These are phyloP conservation scores for Colletotrichum cuscutae DNA, from an alignment of 2,329 filamentous ascomycete species.

Conservation along the genomic window DNA sequence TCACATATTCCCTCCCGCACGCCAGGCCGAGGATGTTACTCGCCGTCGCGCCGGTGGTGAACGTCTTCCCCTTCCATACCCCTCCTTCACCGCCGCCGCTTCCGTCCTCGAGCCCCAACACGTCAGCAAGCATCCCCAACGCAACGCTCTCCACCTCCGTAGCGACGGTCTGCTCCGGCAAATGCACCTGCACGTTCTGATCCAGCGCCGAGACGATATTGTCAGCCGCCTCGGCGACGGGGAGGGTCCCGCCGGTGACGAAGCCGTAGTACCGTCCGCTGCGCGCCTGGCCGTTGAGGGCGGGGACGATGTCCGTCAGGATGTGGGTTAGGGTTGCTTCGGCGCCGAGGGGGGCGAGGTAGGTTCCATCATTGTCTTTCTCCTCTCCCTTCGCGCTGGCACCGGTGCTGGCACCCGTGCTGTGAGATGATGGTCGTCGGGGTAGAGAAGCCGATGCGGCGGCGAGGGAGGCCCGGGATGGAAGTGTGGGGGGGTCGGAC, in stretches of 20 bases:
- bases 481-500: constrained; percentile 49
- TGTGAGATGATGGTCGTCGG: constrained; percentile 26
- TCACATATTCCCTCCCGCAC: constrained; percentile 71
- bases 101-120: constrained; percentile 65
- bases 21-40: constrained; percentile 84
- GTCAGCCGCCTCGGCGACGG: constrained; percentile 84
- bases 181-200: constrained; percentile 86
- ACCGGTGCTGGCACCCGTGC: too few species aligned
- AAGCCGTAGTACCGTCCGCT: constrained; percentile 86
- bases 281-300: constrained; percentile 73
- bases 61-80: constrained; percentile 67
- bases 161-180: constrained; percentile 78
- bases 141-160: constrained; percentile 82
- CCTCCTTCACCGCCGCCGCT: constrained; percentile 48
- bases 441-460: constrained; percentile 54
- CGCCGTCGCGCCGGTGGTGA: constrained; percentile 74
- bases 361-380: constrained; percentile 26
- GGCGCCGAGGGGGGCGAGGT: constrained; percentile 46
- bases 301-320: constrained; percentile 59
- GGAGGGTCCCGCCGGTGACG: constrained; percentile 83
- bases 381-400: constrained; percentile 20
- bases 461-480: constrained; percentile 45
- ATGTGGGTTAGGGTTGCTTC: constrained; percentile 55
- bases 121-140: constrained; percentile 71
- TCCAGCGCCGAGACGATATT: constrained; percentile 84